Evolutionary conservation across 345 rosid genomes (phyloP), one percentile per base, ranked within the genome.

Genomic region (Orychophragmus violaceus): DNA sequence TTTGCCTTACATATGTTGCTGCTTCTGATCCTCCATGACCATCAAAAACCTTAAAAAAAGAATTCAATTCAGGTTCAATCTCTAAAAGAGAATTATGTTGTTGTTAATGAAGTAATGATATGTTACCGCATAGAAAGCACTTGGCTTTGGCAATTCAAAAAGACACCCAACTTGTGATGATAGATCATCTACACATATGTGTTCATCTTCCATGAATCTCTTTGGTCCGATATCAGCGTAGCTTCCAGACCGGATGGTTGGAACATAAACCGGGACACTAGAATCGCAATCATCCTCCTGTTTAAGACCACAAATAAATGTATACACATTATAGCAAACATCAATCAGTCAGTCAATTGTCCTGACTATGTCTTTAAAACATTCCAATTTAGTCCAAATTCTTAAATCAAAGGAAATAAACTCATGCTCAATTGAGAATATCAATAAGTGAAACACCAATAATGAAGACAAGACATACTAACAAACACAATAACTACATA

Each of bases 11-110:
- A 29, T 84, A 88, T 8, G 88, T 68, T 52, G 99, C 96, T 13
- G 99, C 99, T 49, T 88, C 92, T 53, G 89, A 76, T 46, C 97
- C 96, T 55, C 96, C 92, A 72, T 93, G 97, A 24, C 98, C 96
- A 74, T 93, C 98, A 69, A 93, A 93, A 32, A 93, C 78, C 74
- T 68, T n/a, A n/a, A 25, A 35, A 62, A 39, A 37, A 11, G 1
- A 71, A 56, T 5, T 28, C 24, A 64, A 36, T 64, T 70, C 68
- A 62, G 57, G 22, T 6, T 25, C 11, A 8, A 30, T 28, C 7
- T 22, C 11, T 13, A 9, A 16, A 23, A 33, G 14, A 50, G 4
- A 22, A 42, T 13, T 7, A 11, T 2, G 6, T 13, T 22, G 0
- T 14, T 19, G 13, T 23, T 3, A 65, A 16, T 28, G 10, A 13